Conservation (phyloP, 805 yeast species). For the Candida ortonii region DNA sequence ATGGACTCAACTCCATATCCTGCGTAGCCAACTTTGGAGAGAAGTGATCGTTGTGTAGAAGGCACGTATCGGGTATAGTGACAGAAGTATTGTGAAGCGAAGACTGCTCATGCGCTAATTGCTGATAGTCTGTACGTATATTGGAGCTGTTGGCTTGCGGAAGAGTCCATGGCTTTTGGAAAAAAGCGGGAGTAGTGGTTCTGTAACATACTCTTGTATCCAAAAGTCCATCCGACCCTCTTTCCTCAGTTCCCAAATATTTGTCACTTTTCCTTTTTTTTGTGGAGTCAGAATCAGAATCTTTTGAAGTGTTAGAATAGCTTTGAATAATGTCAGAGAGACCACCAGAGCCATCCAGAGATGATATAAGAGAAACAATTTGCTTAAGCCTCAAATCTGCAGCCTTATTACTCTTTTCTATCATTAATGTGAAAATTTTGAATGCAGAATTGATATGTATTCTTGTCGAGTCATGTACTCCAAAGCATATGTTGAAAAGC, state of each 20-base stretch:
- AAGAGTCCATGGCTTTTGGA: too few species aligned
- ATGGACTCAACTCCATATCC: not conserved
- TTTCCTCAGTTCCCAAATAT: too few species aligned
- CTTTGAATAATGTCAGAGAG: conserved; percentile 6
- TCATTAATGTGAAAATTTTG: conserved; percentile 59
- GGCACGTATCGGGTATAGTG: not conserved
- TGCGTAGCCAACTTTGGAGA: not conserved
- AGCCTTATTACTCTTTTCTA: conserved; percentile 63
- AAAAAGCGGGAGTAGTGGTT: too few species aligned
- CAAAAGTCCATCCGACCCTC: too few species aligned
- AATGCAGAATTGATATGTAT: conserved; percentile 68
- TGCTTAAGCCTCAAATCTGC: conserved; percentile 67
- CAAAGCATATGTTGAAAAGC: conserved; percentile 68
- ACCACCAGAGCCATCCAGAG: conserved; percentile 6
- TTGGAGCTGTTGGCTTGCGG: too few species aligned
- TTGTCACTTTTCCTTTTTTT: too few species aligned
- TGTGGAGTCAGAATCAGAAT: not conserved
- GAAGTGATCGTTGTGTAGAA: not conserved
- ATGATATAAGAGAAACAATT: conserved; percentile 32
- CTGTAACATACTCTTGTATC: too few species aligned
- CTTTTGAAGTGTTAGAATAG: conserved; percentile 1
- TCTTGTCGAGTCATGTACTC: conserved; percentile 67
- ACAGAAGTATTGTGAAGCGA: too few species aligned
- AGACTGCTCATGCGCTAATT: too few species aligned
- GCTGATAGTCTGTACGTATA: too few species aligned